Evolutionary conservation across 331 rosid species (phyloP).

Genomic region (Rhamnella rubrinervis): DNA sequence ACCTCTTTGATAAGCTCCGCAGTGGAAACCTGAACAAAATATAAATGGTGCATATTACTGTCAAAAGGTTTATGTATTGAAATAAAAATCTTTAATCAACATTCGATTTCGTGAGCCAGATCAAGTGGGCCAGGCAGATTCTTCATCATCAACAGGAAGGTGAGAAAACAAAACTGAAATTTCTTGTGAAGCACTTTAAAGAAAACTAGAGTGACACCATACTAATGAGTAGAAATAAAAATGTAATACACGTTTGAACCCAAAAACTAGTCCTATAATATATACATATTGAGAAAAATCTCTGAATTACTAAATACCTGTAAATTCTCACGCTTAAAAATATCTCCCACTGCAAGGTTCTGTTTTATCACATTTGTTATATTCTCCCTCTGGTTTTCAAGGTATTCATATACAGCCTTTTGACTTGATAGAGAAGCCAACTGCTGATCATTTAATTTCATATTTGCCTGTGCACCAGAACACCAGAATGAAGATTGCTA

Average conservation of each 20-base stretch:
- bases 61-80: constrained; percentile 11
- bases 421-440: constrained; percentile 79
- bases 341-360: constrained; percentile 93
- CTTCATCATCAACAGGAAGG: not conserved
- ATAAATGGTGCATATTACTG: constrained; percentile 14
- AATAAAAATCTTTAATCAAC: not conserved
- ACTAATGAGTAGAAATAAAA: not conserved
- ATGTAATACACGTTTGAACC: not conserved
- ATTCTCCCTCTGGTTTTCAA: constrained; percentile 73
- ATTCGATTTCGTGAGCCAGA: constrained; percentile 15
- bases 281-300: not conserved
- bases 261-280: not conserved
- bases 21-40: constrained; percentile 55
- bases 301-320: constrained; percentile 48
- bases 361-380: constrained; percentile 75
- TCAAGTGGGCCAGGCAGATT: constrained; percentile 4
- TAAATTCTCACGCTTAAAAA: constrained; percentile 81
- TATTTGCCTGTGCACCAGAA: constrained; percentile 53
- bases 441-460: constrained; percentile 73
- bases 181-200: too few species aligned
- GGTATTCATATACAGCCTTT: constrained; percentile 87
- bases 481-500: constrained; percentile 14
- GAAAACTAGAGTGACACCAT: too few species aligned
- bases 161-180: too few species aligned
- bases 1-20: constrained; percentile 91